Evolutionary conservation across 2,329 filamentous ascomycete genomes (phyloP), one percentile per base, ranked within the genome.

Genomic region (Pseudogymnoascus sp.): DNA sequence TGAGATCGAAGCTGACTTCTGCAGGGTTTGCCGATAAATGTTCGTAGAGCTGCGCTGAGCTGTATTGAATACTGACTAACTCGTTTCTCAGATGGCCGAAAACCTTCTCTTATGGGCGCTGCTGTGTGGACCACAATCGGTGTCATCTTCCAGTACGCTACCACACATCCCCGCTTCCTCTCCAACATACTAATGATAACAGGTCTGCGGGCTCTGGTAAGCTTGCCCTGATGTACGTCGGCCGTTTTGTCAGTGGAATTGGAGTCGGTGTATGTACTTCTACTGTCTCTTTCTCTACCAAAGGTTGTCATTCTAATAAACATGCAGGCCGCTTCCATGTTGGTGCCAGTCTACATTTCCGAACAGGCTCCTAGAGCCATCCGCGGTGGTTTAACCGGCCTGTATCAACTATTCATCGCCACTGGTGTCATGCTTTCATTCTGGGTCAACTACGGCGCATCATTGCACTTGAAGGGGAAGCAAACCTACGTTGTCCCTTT

Each of bases 171-270:
- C 25, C 28, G n/a, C 5, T 35, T 55, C 11, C 5, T 9, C 28
- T 33, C 16, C 28, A 33, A 28, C 23, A 55, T 55, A 55, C 49
- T 55, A 55, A 55, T 12, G 28, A 21, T 1, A 4, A 21, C 11
- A 55, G 49, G 16, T 16, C 84, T 59, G 77, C 80, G 6, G 83
- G 85, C n/a, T 78, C 77, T 23, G 87, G 87, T 4, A 79, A 82
- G 58, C 73, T 90, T 37, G 76, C 81, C 11, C 77, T 80, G 67
- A 87, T 90, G 78, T 90, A 88, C 68, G 77, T 88, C 65, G 88
- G 87, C 58, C 80, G 88, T 71, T 83, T 82, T 59, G 67, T 81
- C 21, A 73, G 78, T 25, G 80, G 80, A 8, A 67, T 83, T 5
- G 80, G 79, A 41, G 61, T 55, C 28, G 49, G 49, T 2, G 79